Evolutionary conservation across 2,329 filamentous ascomycete genomes (phyloP).

Genomic region (Fusarium sp.): DNA sequence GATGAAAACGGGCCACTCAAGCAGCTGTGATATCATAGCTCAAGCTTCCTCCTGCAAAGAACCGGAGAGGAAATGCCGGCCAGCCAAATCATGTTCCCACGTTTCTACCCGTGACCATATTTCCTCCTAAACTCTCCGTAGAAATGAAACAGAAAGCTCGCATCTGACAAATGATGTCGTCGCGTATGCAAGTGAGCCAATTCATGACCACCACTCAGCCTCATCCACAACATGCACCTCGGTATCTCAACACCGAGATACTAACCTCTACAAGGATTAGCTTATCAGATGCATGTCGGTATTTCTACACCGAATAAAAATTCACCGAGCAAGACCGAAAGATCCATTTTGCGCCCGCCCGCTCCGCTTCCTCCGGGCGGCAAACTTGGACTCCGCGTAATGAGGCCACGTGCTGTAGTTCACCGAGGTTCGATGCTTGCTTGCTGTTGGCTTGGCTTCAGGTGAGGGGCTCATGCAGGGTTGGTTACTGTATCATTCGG

Average conservation of each 20-base stretch:
- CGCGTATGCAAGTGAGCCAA: not conserved
- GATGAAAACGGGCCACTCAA: not conserved
- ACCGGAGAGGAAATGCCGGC: not conserved
- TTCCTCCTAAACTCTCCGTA: not conserved
- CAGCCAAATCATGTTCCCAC: not conserved
- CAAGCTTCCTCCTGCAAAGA: not conserved
- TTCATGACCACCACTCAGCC: slow-evolving; percentile 1
- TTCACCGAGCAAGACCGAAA: slow-evolving; percentile 8
- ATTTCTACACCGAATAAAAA: slow-evolving; percentile 3
- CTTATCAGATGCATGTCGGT: slow-evolving; percentile 7
- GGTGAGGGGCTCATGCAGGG: not conserved
- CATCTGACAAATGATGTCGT: not conserved
- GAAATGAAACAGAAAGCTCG: not conserved
- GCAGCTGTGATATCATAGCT: slow-evolving; percentile 1
- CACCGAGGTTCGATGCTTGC: not conserved
- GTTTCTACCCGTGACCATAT: not conserved
- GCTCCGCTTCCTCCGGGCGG: not conserved
- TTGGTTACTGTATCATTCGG: not conserved
- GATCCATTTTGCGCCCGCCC: not conserved
- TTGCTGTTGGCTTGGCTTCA: not conserved
- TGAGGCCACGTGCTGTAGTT: not conserved
- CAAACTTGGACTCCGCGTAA: not conserved
- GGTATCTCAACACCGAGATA: slow-evolving; percentile 18
- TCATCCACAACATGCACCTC: slow-evolving; percentile 19
- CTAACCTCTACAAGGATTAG: not conserved